These are phyloP conservation scores for Isochrysis galbana DNA, from an alignment of 78 protist genomes.

Conservation along the genomic window DNA sequence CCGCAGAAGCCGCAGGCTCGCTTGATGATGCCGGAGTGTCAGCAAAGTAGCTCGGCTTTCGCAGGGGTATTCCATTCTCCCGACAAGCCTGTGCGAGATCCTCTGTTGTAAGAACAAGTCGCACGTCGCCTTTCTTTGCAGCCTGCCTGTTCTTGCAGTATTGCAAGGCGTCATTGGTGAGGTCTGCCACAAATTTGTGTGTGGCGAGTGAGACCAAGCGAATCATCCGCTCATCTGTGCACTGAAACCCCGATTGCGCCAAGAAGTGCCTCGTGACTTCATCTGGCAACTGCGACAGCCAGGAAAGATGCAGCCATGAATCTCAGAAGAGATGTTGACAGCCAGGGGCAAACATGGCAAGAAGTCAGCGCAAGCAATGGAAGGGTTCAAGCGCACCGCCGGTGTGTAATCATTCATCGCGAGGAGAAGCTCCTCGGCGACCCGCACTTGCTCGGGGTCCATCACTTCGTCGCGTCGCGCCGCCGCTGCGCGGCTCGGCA, in stretches of 20 bases:
- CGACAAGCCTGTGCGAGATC: neutral
- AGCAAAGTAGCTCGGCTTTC: neutral
- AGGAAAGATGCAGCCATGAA: no score
- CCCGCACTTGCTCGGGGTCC: no score
- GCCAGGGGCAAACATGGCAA: no score
- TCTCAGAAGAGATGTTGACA: no score
- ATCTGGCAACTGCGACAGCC: constrained; percentile 38
- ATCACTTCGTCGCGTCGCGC: no score
- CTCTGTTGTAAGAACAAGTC: neutral
- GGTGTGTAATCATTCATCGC: no score
- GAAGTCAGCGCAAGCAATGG: no score
- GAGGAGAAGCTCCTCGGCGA: no score
- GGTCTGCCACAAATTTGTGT: constrained; percentile 41
- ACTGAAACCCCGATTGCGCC: constrained; percentile 7
- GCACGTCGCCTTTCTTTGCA: neutral
- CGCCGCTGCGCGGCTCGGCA: no score
- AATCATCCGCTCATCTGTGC: neutral
- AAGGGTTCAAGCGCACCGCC: no score
- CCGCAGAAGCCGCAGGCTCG: no score
- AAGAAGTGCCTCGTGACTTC: constrained; percentile 21
- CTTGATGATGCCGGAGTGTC: neutral
- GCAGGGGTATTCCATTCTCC: neutral
- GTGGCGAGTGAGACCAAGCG: constrained; percentile 35
- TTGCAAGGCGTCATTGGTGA: neutral
- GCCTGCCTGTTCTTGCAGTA: neutral